A percentile compares a stretch with the other conserved stretches of the same genome.
Evolutionary conservation across 1,139 yeast species (phyloP).

Genomic region (Taiozyma sp.): DNA sequence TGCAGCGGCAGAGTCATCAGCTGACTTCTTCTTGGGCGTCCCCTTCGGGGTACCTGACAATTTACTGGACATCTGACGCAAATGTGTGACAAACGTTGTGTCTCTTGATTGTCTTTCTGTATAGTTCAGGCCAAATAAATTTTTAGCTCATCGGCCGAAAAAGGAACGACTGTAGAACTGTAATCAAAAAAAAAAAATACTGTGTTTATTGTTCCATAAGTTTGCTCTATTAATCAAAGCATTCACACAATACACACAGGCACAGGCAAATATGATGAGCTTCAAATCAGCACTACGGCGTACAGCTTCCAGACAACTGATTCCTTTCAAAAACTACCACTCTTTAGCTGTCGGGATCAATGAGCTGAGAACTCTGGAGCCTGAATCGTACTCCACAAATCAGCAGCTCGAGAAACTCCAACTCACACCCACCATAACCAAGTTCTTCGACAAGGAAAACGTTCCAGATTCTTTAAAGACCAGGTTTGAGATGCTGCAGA

Average conservation of each 20-base stretch:
- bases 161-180: neutral
- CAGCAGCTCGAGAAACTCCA: neutral
- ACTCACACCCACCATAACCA: neutral
- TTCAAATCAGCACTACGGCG: neutral
- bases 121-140: neutral
- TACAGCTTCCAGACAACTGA: neutral
- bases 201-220: neutral
- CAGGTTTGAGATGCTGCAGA: constrained; percentile 1
- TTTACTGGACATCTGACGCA: neutral
- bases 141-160: neutral
- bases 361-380: neutral
- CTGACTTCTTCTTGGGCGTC: constrained; percentile 25
- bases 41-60: constrained; percentile 15
- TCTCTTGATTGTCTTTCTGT: neutral
- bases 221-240: neutral
- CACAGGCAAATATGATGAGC: neutral
- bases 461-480: neutral
- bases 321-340: constrained; percentile 1
- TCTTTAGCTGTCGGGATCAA: constrained; percentile 4
- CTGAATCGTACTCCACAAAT: neutral
- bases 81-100: neutral
- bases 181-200: neutral
- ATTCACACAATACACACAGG: neutral
- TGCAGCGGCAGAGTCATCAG: constrained; percentile 15
- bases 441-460: neutral